Percentiles rank a stretch among this genome's conserved stretches.
Evolutionary conservation across 1,284 basidiomycete species (phyloP).

Genomic region (Fistulina hepatica): DNA sequence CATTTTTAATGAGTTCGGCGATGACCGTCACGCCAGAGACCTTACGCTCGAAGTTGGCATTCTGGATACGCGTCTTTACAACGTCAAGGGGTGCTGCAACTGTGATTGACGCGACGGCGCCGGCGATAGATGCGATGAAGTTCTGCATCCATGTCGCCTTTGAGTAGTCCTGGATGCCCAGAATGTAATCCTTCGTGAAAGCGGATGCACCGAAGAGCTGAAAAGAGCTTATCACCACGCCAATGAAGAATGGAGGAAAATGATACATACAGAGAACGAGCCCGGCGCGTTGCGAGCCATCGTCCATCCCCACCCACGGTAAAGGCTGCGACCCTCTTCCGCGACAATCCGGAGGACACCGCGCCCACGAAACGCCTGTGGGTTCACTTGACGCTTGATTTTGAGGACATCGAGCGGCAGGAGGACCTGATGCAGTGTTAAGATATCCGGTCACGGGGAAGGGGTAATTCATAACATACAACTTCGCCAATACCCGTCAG

Average conservation of each 20-base stretch:
- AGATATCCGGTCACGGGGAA: constrained; percentile 11
- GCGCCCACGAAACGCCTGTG: constrained; percentile 89
- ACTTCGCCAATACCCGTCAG: constrained; percentile 97
- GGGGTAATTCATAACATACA: constrained; percentile 33
- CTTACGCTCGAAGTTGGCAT: constrained; percentile 93
- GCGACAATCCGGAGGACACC: constrained; percentile 84
- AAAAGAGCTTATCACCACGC: not conserved
- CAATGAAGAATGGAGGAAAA: not conserved
- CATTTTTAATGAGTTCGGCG: constrained; percentile 80
- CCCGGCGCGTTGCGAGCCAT: constrained; percentile 97
- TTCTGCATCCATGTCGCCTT: constrained; percentile 94
- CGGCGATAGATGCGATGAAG: constrained; percentile 88
- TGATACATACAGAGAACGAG: constrained; percentile 71
- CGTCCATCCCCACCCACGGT: constrained; percentile 98
- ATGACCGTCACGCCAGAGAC: constrained; percentile 83
- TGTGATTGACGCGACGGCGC: constrained; percentile 91
- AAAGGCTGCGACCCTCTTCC: constrained; percentile 87
- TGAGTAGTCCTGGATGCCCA: constrained; percentile 83
- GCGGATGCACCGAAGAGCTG: constrained; percentile 96
- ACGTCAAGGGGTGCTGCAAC: constrained; percentile 94
- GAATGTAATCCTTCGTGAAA: constrained; percentile 87
- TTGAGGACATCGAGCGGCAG: constrained; percentile 94
- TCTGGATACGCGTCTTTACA: constrained; percentile 96
- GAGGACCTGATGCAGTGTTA: constrained; percentile 45
- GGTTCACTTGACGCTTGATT: constrained; percentile 97